Evolutionary conservation across 2,329 filamentous ascomycete genomes (phyloP).

Genomic region (Fusarium palustre): DNA sequence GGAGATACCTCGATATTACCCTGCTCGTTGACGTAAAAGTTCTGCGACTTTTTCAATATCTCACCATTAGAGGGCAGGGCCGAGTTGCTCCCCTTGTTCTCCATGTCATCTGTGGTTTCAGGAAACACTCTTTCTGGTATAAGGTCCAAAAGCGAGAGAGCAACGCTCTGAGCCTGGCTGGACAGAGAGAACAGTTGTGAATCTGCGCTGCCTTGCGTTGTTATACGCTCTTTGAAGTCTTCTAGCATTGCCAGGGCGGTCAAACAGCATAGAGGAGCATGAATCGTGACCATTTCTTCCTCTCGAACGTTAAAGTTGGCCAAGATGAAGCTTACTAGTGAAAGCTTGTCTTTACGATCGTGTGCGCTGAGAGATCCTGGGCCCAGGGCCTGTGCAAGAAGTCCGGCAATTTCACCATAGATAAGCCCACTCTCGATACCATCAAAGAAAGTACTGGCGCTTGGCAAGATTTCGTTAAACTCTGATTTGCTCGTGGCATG

Average conservation of each 20-base stretch:
- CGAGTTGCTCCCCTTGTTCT: constrained; percentile 9
- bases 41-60: constrained; percentile 69
- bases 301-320: constrained; percentile 92
- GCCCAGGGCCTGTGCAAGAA: constrained; percentile 72
- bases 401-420: constrained; percentile 81
- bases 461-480: constrained; percentile 88
- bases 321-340: constrained; percentile 84
- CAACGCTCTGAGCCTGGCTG: constrained; percentile 60
- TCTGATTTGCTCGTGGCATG: constrained; percentile 73
- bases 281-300: constrained; percentile 92
- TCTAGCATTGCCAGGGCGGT: constrained; percentile 73
- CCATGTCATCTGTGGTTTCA: constrained; percentile 15
- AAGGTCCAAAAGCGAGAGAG: constrained; percentile 69
- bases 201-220: constrained; percentile 48
- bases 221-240: constrained; percentile 59
- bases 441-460: constrained; percentile 96
- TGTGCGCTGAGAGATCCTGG: constrained; percentile 57
- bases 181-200: constrained; percentile 49
- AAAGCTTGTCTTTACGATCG: constrained; percentile 72
- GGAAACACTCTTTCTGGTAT: constrained; percentile 74
- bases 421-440: constrained; percentile 95
- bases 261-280: constrained; percentile 77
- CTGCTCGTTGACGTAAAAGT: constrained; percentile 77
- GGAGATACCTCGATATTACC: constrained; percentile 73
- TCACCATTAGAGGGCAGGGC: constrained; percentile 54